phyloP scores from a whole-genome alignment of 2,329 filamentous ascomycete genomes.

The Curvularia verruculosa region DNA sequence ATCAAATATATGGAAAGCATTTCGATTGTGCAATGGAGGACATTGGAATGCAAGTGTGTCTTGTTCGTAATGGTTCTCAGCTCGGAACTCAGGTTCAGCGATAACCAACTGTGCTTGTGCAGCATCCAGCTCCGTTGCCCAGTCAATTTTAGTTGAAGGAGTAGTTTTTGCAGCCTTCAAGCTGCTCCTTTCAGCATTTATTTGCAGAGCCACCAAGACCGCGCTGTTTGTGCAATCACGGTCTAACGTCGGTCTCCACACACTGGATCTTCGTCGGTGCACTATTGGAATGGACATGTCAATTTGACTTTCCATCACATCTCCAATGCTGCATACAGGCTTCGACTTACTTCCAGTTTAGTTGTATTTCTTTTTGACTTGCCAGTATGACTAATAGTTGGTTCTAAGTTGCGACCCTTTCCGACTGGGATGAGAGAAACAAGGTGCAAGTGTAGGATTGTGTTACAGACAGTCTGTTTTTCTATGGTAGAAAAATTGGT shows the following conservation, averaged over 20 bases:
- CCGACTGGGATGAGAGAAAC: background rate
- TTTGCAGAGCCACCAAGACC: slow-evolving; percentile 12
- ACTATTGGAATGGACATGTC: slow-evolving; percentile 1
- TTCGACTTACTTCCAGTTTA: slow-evolving; percentile 8
- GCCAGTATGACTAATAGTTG: background rate
- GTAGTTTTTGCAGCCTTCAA: background rate
- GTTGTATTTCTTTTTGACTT: background rate
- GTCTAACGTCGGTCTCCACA: slow-evolving; percentile 3
- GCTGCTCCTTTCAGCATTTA: slow-evolving; percentile 2
- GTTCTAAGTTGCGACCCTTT: background rate
- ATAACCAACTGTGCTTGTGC: background rate
- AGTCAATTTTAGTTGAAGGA: background rate
- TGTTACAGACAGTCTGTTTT: slow-evolving; percentile 10
- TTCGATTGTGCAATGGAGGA: slow-evolving; percentile 1
- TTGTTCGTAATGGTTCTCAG: background rate
- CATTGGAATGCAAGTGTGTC: background rate
- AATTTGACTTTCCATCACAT: background rate
- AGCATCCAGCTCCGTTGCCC: background rate
- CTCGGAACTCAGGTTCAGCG: background rate
- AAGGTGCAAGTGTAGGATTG: background rate
- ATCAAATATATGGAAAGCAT: background rate
- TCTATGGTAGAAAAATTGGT: slow-evolving; percentile 18
- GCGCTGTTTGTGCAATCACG: slow-evolving; percentile 7
- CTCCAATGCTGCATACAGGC: background rate
- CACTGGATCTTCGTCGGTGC: slow-evolving; percentile 4